Base-by-base conservation (phyloP, 2,329 filamentous ascomycete genomes). In the Calycina marina region DNA sequence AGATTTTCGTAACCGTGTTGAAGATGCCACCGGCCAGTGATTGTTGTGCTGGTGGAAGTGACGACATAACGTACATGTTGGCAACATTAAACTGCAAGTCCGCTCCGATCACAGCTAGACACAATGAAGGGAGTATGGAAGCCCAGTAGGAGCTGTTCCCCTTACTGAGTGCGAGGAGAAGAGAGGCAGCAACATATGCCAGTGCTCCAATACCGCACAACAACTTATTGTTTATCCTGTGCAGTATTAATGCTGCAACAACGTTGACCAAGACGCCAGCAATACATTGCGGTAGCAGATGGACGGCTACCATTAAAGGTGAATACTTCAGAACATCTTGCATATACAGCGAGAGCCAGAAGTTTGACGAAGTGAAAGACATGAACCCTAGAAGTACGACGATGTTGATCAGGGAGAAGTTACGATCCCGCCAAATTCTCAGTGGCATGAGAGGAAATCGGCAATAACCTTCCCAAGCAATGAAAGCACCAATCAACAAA, bases 61-160 rank as follows among this genome's bases (percentile, higher is more conserved):
- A 69, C 4, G 69, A 72, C 61, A 80, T 71, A 31, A 81, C 74
- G 41, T 78, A 80, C 71, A 79, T 77, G 44, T 80, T 79, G 2
- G 69, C 68, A 12, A 80, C 73, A 36, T 77, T 78, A 50, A 78
- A 80, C 35, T 78, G 67, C 13, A 80, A 63, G 46, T 80, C 76
- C 0, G 73, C 72, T 1, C 75, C 76, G 2, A 76, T 56, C 2
- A 78, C 74, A 14, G 63, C 61, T 13, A 79, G 51, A 8, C 72
- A 50, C 16, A 77, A 51, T 0, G 63, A 62, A 0, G 74, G 72
- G 28, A 80, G 79, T 6, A 67, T 64, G 40, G 75, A 72, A 0
- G 68, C 67, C 74, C 74, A 80, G 49, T 79, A 79, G 11, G 58
- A 62, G 37, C 62, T 63, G 6, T 64, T 59, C 1, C 60, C 49